Conservation (phyloP, 75 land plant species). For the Sequoia sempervirens region DNA sequence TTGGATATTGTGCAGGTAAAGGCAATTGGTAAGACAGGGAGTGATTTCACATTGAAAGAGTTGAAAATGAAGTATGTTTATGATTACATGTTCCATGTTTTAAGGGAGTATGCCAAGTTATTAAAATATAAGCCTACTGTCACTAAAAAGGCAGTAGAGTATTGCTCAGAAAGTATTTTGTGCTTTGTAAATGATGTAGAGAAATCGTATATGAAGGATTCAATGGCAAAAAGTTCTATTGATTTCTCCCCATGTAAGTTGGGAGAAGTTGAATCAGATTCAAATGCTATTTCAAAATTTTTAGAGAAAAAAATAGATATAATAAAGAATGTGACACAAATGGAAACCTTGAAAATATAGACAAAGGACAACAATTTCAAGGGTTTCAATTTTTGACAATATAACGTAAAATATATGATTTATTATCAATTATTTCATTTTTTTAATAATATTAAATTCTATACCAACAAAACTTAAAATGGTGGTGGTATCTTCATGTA, state of each 20-base stretch:
- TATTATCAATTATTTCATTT: too few species aligned
- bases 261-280: not conserved
- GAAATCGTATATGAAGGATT: conserved; percentile 15
- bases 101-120: conserved; percentile 26
- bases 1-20: conserved; percentile 8
- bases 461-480: too few species aligned
- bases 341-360: not conserved
- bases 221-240: conserved; percentile 4
- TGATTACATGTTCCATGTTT: conserved; percentile 36
- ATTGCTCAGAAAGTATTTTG: conserved; percentile 13
- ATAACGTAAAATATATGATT: not conserved
- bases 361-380: not conserved
- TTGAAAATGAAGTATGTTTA: conserved; percentile 30
- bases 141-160: not conserved
- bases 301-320: not conserved
- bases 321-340: not conserved
- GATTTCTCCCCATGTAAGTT: conserved; percentile 3
- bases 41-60: conserved; percentile 16
- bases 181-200: not conserved
- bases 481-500: too few species aligned
- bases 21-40: conserved; percentile 23
- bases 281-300: not conserved
- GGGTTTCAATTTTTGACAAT: too few species aligned
- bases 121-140: conserved; percentile 21
- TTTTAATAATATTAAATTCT: too few species aligned